Base-by-base conservation (phyloP, 306 rosid genomes). In the Pyrus communis region DNA sequence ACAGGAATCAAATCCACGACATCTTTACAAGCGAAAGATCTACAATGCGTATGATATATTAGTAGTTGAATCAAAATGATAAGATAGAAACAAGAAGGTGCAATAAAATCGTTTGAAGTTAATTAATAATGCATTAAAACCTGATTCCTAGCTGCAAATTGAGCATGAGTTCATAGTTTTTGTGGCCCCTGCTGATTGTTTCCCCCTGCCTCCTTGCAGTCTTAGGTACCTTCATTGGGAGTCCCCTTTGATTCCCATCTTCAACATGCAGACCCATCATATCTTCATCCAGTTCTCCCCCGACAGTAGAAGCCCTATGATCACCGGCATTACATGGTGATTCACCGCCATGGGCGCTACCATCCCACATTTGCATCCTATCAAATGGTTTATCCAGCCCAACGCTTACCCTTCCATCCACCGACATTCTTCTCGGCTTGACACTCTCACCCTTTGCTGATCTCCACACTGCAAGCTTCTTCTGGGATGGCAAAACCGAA, bases 71-170 rank as follows among this genome's bases (percentile, higher is more conserved):
- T 23, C 42, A 30, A 63, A 31, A 63, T 6, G 9, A 63, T 10
- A 28, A 11, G 35, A 31, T 11, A 11, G 22, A 59, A 28, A 25
- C 13, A 18, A 38, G 7, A 18, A 14, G 54, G 67, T 9, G 46
- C 23, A 28, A 54, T 18, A 15, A 68, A 18, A 33, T 49, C 3
- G 55, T 15, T 5, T 8, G 6, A 49, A 49, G 55, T 49, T 49
- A 49, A 15, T 49, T 49, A 49, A 49, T 49, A 15, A 49, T 15
- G 55, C 17, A 49, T 49, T 49, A 70, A 17, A 60, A 71, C 98
- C 98, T 93, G 28, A 94, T 90, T 78, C 98, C 98, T 11, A 94
- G 85, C 72, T 94, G 98, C 87, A 91, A 84, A 85, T 91, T 94
- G 66, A 94, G 96, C 96, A 91, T 90, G 25, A 94, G 93, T 31